phyloP scores from a whole-genome alignment of 768 basidiomycete species.

The Boletus eberwhitei region DNA sequence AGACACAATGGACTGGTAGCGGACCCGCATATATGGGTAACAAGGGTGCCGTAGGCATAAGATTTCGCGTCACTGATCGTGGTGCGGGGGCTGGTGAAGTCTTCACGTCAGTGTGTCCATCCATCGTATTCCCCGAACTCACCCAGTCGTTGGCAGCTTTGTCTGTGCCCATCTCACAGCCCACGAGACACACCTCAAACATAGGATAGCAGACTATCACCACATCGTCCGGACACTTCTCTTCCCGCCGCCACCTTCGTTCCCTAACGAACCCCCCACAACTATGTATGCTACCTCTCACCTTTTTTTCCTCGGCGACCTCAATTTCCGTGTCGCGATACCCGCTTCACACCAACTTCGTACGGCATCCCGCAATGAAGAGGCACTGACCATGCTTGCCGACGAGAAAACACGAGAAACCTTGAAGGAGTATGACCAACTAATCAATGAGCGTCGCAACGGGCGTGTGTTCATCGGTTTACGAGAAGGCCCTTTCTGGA shows the following conservation, averaged over 20 bases:
- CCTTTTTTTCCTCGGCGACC: slow-evolving; percentile 89
- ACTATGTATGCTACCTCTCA: slow-evolving; percentile 85
- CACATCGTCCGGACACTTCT: slow-evolving; percentile 79
- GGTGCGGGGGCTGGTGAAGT: slow-evolving; percentile 64
- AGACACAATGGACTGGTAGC: slow-evolving; percentile 73
- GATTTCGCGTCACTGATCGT: slow-evolving; percentile 65
- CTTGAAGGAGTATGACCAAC: slow-evolving; percentile 71
- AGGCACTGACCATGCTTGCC: slow-evolving; percentile 41
- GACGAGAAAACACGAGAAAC: slow-evolving; percentile 53
- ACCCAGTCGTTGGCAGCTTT: slow-evolving; percentile 51
- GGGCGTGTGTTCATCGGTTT: slow-evolving; percentile 69
- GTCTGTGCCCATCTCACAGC: slow-evolving; percentile 91
- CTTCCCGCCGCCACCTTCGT: slow-evolving; percentile 55
- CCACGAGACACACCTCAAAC: slow-evolving; percentile 59
- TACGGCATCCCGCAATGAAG: slow-evolving; percentile 31
- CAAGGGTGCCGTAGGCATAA: slow-evolving; percentile 89
- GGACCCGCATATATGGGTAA: slow-evolving; percentile 84
- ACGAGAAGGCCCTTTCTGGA: slow-evolving; percentile 83
- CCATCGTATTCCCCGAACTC: neutral
- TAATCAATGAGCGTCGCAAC: slow-evolving; percentile 58
- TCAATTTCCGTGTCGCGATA: slow-evolving; percentile 83
- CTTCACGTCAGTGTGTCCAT: slow-evolving; percentile 65
- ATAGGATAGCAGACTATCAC: slow-evolving; percentile 73
- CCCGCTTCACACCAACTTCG: slow-evolving; percentile 52
- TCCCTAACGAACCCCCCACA: slow-evolving; percentile 39